Conservation (phyloP, 2,329 filamentous ascomycete genomes). For the Ustilaginoidea virens region DNA sequence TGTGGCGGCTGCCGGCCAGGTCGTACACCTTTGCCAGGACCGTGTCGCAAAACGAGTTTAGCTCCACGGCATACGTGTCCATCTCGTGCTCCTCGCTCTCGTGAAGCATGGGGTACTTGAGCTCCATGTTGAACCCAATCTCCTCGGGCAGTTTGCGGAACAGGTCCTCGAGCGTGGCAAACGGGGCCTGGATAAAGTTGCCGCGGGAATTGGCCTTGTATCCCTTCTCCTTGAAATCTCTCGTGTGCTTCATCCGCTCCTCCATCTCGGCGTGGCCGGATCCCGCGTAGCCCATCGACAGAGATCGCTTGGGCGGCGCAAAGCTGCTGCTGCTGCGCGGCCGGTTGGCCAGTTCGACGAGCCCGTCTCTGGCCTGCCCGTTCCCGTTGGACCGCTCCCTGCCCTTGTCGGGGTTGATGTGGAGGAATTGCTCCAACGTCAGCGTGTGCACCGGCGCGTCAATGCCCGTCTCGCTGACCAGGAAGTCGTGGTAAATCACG, state of each 20-base stretch:
- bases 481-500: conserved; percentile 96
- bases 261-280: conserved; percentile 28
- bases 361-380: neutral
- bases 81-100: conserved; percentile 93
- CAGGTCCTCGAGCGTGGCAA: conserved; percentile 87
- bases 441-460: conserved; percentile 92
- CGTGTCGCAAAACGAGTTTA: conserved; percentile 93
- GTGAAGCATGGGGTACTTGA: conserved; percentile 98
- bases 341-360: conserved; percentile 3
- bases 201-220: conserved; percentile 93
- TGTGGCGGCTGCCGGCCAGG: conserved; percentile 63
- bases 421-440: conserved; percentile 88
- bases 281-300: conserved; percentile 37
- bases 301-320: conserved; percentile 29
- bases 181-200: conserved; percentile 88
- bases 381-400: conserved; percentile 3
- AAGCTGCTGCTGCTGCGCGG: conserved; percentile 24
- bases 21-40: conserved; percentile 85
- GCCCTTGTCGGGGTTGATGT: conserved; percentile 51
- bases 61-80: conserved; percentile 89
- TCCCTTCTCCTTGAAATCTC: conserved; percentile 85
- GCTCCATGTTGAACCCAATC: conserved; percentile 95
- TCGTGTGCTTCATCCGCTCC: conserved; percentile 93
- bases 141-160: conserved; percentile 69
- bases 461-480: conserved; percentile 94